Percentiles rank a stretch among this genome's conserved stretches.
Conservation (phyloP, 1,284 basidiomycete species). For the Cutaneotrichosporon mucoides region DNA sequence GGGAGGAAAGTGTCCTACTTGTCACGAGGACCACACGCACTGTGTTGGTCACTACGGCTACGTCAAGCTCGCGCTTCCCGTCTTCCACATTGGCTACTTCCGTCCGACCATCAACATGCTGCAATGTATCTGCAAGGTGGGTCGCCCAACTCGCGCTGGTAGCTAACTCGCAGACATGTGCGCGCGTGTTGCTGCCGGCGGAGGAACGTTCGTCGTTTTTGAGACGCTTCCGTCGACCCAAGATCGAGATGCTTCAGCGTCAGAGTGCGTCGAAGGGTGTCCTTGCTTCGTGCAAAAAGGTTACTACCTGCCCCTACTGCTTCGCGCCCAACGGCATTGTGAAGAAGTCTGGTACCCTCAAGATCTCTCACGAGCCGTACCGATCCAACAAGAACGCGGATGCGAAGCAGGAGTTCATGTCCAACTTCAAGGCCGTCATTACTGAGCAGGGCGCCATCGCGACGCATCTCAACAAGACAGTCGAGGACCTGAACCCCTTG, state of each 20-base stretch:
- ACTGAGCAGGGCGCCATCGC: conserved; percentile 82
- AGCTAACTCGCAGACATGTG: conserved; percentile 66
- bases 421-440: conserved; percentile 75
- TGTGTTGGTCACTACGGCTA: conserved; percentile 98
- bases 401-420: conserved; percentile 83
- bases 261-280: conserved; percentile 84
- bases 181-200: conserved; percentile 87
- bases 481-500: conserved; percentile 91
- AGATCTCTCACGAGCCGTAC: conserved; percentile 98
- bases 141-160: neutral
- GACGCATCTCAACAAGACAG: conserved; percentile 80
- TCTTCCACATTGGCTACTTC: conserved; percentile 98
- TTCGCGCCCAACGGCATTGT: conserved; percentile 90
- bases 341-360: conserved; percentile 91
- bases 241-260: conserved; percentile 90
- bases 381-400: conserved; percentile 89
- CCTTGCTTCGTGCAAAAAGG: conserved; percentile 81
- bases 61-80: conserved; percentile 91
- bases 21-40: conserved; percentile 84
- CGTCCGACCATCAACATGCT: conserved; percentile 90
- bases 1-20: conserved; percentile 87
- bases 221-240: conserved; percentile 80
- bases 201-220: conserved; percentile 78
- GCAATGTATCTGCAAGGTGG: conserved; percentile 92
- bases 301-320: conserved; percentile 89